Conservation (phyloP, 1,284 basidiomycete genomes). For the Mycosarcoma mackinlayi region DNA sequence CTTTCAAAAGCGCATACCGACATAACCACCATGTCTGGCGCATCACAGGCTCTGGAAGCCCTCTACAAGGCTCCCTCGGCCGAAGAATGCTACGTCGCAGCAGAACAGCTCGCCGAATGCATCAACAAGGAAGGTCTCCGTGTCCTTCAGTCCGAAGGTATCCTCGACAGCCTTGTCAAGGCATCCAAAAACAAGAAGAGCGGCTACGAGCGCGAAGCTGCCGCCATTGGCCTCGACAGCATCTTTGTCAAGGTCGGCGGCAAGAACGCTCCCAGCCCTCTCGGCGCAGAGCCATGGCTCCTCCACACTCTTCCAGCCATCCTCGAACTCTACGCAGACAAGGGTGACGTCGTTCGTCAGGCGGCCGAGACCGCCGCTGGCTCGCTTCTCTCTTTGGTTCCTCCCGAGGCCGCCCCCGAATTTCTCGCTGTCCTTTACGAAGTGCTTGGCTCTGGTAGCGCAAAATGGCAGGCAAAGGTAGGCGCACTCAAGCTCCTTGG, state of each 20-base stretch:
- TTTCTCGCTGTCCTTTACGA: constrained; percentile 80
- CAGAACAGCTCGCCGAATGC: constrained; percentile 68
- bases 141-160: constrained; percentile 65
- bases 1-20: constrained; percentile 11
- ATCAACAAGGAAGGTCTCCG: constrained; percentile 68
- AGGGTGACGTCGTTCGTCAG: constrained; percentile 87
- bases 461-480: constrained; percentile 95
- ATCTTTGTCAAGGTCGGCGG: constrained; percentile 67
- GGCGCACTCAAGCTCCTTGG: constrained; percentile 81
- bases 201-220: constrained; percentile 90
- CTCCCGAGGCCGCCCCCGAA: constrained; percentile 78
- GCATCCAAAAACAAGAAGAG: constrained; percentile 85
- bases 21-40: constrained; percentile 29
- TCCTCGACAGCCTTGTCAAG: constrained; percentile 68
- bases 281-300: constrained; percentile 81
- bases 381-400: constrained; percentile 83
- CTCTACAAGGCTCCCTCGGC: constrained; percentile 60
- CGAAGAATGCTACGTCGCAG: constrained; percentile 63
- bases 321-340: constrained; percentile 90
- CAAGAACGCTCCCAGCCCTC: constrained; percentile 73
- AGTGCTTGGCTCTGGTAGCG: constrained; percentile 76
- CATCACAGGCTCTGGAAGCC: constrained; percentile 44
- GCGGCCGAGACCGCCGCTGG: constrained; percentile 87
- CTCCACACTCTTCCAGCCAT: constrained; percentile 81
- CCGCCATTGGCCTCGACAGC: constrained; percentile 76